Evolutionary conservation across 306 rosid genomes (phyloP), one percentile per base, ranked within the genome.

Genomic region (Fagus crenata): DNA sequence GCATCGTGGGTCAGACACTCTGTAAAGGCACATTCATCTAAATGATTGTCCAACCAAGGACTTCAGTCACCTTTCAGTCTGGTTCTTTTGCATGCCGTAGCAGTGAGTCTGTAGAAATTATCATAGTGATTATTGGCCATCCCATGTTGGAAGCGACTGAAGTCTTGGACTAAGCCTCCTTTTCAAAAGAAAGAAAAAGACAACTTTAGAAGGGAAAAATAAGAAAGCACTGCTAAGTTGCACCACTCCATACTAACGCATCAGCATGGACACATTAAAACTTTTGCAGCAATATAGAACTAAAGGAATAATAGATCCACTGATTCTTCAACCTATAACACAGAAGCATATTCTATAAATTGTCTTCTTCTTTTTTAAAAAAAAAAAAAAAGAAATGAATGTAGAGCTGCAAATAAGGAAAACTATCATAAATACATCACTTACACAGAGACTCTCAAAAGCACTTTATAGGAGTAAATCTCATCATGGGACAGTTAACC

Each of bases 121-220:
- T 78, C 81, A 82, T 53, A 72, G 54, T 65, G 76, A 22, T 22
- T 82, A 73, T 80, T 77, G 86, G 75, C 81, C 81, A 71, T 79
- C 80, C 78, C 80, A 74, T 80, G 83, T 71, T 68, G 81, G 84
- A 83, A 86, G 87, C 43, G 80, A 85, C 83, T 81, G 78, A 71
- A 36, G 18, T 75, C 81, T 81, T 78, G 83, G 78, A 65, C 41
- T 71, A 58, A 78, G 79, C 53, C 43, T 78, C 88, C 79, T 81
- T 85, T 67, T 69, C 79, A 85, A 78, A 73, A 78, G 83, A 75
- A 78, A 84, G 36, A 72, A 78, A 17, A 81, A 72, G 51, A 81
- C 9, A 60, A 75, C 49, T 85, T 85, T 78, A 78, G 85, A 69
- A 72, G 7, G 37, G 33, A 74, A 55, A 43, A 77, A 80, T 69